Evolutionary conservation across 257 asterid species (phyloP).

Genomic region (Mitragyna speciosa): DNA sequence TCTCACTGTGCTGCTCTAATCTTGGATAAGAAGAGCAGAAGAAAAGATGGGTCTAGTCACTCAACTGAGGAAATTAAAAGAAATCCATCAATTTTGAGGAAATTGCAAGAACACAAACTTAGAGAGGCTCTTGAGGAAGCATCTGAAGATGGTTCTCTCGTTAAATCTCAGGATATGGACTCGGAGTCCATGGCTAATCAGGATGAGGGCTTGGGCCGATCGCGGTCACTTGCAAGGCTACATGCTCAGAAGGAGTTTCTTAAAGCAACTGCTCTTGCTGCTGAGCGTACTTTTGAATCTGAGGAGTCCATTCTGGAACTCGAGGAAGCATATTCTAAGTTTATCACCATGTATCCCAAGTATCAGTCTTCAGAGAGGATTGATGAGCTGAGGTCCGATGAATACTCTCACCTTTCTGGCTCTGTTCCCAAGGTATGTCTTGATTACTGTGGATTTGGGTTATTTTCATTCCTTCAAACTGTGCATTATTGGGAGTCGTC

Average conservation of each 20-base stretch:
- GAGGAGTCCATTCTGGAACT: constrained; percentile 68
- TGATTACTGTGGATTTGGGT: constrained; percentile 95
- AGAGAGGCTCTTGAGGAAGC: constrained; percentile 99
- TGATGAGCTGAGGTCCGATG: constrained; percentile 84
- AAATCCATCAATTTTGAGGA: constrained; percentile 67
- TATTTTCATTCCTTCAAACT: constrained; percentile 91
- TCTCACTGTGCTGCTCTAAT: constrained; percentile 94
- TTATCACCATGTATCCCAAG: constrained; percentile 90
- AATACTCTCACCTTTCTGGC: constrained; percentile 73
- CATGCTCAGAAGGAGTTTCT: constrained; percentile 96
- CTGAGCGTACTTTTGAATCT: constrained; percentile 67
- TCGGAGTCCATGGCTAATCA: constrained; percentile 60
- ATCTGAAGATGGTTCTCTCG: constrained; percentile 88
- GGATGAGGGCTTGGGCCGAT: constrained; percentile 77
- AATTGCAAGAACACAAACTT: constrained; percentile 81
- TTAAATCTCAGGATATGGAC: constrained; percentile 81
- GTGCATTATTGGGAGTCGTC: constrained; percentile 96
- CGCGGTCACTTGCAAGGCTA: constrained; percentile 81
- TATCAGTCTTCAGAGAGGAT: constrained; percentile 79
- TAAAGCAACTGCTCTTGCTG: constrained; percentile 89
- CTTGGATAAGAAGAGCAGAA: constrained; percentile 90
- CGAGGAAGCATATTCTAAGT: constrained; percentile 72
- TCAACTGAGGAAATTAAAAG: constrained; percentile 60
- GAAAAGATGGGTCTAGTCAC: constrained; percentile 62
- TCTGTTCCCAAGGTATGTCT: constrained; percentile 82